Base-by-base conservation (phyloP, 73 alveolate species). In the Diophrys sp. region DNA sequence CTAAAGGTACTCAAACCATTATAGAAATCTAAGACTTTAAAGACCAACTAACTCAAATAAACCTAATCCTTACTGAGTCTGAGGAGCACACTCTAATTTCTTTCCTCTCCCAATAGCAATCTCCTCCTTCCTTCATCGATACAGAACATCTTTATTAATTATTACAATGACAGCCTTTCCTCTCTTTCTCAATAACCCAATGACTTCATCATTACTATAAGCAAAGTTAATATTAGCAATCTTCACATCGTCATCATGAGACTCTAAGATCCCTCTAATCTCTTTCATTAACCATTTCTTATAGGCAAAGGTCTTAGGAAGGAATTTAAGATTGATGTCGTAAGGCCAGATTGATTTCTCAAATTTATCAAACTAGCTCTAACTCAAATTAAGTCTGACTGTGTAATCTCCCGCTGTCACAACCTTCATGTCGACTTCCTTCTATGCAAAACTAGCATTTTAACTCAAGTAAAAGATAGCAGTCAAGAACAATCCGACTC, bases 321-420 rank as follows among this genome's bases (percentile, higher is more conserved):
- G 62, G 62, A 44, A 18, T 44, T 44, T 44, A 5, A 44, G 62
- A 5, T 44, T 18, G 62, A 11, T 18, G 18, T 44, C 62, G 5
- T 44, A 5, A 11, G 62, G 62, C 62, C 18, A 44, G 5, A 44
- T 44, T 44, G 5, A 11, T 5, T 44, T 44, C 18, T 11, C 18
- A 44, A 71, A 85, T 1, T 56, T 67, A 1, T 78, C 74, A 79
- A 74, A 85, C 71, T 69, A 34, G 55, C 29, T 25, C 25, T 29
- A 29, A 31, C 67, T 14, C 1, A 85, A 34, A 18, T 33, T 33
- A 26, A 55, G 29, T 30, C 70, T 80, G 27, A 79, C 88, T 0
- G 93, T 85, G 77, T 78, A 85, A 56, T 85, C 93, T 14, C 88
- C 88, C 23, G 88, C 85, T 0, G 93, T 85, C 31, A 85, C 87